Evolutionary conservation across 2,329 filamentous ascomycete genomes (phyloP), one percentile per base, ranked within the genome.

Genomic region (Mycosphaerella arachidis): DNA sequence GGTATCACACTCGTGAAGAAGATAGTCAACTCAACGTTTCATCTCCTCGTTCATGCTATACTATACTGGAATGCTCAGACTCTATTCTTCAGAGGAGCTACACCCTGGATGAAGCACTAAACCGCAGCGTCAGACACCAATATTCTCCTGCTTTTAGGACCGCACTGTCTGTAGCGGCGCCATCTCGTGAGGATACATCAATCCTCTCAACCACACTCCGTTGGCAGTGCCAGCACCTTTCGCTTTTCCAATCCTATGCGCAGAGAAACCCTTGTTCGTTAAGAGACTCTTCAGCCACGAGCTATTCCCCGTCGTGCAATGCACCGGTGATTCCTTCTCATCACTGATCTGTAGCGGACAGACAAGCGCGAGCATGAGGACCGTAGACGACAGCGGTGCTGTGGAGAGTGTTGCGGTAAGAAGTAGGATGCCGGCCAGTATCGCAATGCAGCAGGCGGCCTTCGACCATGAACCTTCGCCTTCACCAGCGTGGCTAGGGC

Each of bases 251-350:
- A 18, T 1, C 50, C 35, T 52, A 6, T 52, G 50, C 30, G 29
- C 50, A 13, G 29, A 52, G 30, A 33, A 33, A 13, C 50, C 13
- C 50, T 52, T 35, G 16, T 52, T 9, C 13, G 29, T 29, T 18
- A 52, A 20, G 27, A 52, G 12, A 7, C 35, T 40, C 30, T 52
- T 40, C 45, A 59, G 45, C 57, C 57, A 55, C 43, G 48, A 48
- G 43, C 43, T 55, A 20, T 59, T 59, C 52, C 55, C 55, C 43
- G 29, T 43, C 45, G 57, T 50, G 57, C 57, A 59, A 30, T 54
- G 57, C 20, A 59, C 51, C 30, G 31, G n/a, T 12, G 24, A 24
- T n/a, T 55, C 53, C 20, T 31, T 13, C 30, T 33, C 53, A 8
- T 55, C 30, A 12, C 29, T 30, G 29, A 18, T n/a, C 9, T 24